Evolutionary conservation across 257 asterid species (phyloP).

Genomic region (Lavandula angustifolia): DNA sequence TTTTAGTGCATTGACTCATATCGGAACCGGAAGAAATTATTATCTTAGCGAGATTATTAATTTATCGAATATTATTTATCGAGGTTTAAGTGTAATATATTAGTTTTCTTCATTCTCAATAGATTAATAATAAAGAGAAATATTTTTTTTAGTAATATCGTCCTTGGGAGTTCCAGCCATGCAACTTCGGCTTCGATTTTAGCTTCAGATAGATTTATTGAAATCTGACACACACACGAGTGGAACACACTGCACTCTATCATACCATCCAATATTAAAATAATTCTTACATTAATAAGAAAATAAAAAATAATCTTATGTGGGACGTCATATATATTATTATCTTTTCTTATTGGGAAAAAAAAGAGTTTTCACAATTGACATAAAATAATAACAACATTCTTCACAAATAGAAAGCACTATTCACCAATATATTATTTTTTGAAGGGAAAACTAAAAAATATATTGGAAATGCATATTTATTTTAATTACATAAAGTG

Average conservation of each 20-base stretch:
- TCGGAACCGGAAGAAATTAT: too few relatives aligned
- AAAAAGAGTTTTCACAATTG: background rate
- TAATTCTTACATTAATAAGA: background rate
- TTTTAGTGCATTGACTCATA: too few relatives aligned
- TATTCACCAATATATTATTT: too few relatives aligned
- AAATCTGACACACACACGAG: conserved; percentile 82
- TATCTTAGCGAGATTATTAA: too few relatives aligned
- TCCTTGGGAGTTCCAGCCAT: conserved; percentile 60
- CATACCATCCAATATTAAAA: conserved; percentile 15
- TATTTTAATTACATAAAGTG: conserved; percentile 20
- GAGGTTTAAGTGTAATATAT: too few relatives aligned
- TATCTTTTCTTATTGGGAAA: background rate
- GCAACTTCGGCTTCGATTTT: conserved; percentile 61
- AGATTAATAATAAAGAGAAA: background rate
- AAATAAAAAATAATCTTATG: conserved; percentile 20
- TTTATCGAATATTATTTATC: too few relatives aligned
- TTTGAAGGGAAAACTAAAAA: background rate
- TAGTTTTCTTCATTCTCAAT: background rate
- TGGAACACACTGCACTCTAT: conserved; percentile 39
- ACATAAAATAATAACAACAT: too few relatives aligned
- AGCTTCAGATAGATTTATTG: conserved; percentile 42
- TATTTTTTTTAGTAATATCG: conserved; percentile 25
- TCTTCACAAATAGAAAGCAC: too few relatives aligned
- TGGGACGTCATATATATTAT: background rate
- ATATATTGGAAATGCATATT: background rate